These are phyloP conservation scores for Dactylonectria macrodidyma DNA, from an alignment of 2,329 filamentous ascomycete species.

Conservation along the genomic window DNA sequence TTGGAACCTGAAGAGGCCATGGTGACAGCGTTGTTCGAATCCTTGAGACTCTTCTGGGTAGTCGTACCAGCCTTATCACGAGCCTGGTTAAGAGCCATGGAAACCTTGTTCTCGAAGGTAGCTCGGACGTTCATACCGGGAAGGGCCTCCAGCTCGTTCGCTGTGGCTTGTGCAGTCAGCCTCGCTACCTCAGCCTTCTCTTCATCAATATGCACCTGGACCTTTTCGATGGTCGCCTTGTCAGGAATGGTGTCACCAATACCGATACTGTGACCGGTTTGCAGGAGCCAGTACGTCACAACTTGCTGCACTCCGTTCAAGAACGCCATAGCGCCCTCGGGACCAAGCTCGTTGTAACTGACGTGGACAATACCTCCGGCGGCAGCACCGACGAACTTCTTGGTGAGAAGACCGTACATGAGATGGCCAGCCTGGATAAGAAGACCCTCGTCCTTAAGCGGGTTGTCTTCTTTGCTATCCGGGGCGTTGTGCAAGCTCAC, in stretches of 20 bases:
- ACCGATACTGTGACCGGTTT: conserved; percentile 97
- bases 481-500: conserved; percentile 81
- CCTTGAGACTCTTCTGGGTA: conserved; percentile 93
- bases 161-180: conserved; percentile 84
- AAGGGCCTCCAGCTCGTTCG: conserved; percentile 89
- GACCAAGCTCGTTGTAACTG: conserved; percentile 94
- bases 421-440: conserved; percentile 90
- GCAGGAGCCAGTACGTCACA: conserved; percentile 96
- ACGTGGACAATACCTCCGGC: conserved; percentile 94
- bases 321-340: conserved; percentile 90
- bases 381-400: conserved; percentile 94
- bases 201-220: conserved; percentile 84
- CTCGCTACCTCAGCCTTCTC: conserved; percentile 86
- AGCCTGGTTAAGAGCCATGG: conserved; percentile 92
- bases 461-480: conserved; percentile 72
- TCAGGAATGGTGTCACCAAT: conserved; percentile 99
- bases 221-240: conserved; percentile 84
- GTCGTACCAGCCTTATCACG: conserved; percentile 96
- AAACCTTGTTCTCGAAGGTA: conserved; percentile 98
- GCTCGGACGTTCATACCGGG: conserved; percentile 99
- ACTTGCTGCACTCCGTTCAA: conserved; percentile 96
- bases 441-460: conserved; percentile 82
- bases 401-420: conserved; percentile 90
- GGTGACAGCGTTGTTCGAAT: conserved; percentile 95
- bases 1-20: conserved; percentile 99